Conservation (phyloP, 83 land plant species). For the Picea abies region DNA sequence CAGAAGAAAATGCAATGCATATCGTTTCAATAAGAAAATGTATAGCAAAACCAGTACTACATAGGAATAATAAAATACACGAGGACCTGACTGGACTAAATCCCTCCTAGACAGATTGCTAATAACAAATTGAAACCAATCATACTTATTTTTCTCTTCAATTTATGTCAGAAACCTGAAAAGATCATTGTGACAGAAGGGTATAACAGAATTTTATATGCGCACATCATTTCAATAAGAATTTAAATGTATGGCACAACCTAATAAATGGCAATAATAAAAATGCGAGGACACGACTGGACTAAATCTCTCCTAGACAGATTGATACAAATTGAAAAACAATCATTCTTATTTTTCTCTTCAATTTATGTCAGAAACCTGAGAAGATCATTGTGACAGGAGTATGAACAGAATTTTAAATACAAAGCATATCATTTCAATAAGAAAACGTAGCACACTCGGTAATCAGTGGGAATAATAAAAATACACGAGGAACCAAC, state of each 20-base stretch:
- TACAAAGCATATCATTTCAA: no score
- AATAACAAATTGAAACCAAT: neutral
- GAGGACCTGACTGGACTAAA: neutral
- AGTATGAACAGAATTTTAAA: no score
- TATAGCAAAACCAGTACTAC: neutral
- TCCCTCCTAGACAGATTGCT: slow-evolving; percentile 10
- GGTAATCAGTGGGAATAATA: no score
- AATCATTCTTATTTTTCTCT: neutral
- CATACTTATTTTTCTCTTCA: neutral
- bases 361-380: no score
- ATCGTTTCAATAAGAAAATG: slow-evolving; percentile 9
- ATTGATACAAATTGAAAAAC: neutral
- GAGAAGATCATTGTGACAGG: no score
- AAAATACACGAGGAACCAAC: no score
- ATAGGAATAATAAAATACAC: slow-evolving; percentile 9
- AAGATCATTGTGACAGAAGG: no score
- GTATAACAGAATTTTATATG: no score
- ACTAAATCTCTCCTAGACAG: slow-evolving; percentile 10
- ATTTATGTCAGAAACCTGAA: no score
- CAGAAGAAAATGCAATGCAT: neutral
- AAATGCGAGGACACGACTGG: slow-evolving; percentile 1
- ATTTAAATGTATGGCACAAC: neutral
- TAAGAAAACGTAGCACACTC: no score
- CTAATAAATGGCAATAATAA: slow-evolving; percentile 11
- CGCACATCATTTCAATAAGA: no score